Evolutionary conservation across 2,329 filamentous ascomycete species (phyloP).

Genomic region (Colletotrichum camelliae): DNA sequence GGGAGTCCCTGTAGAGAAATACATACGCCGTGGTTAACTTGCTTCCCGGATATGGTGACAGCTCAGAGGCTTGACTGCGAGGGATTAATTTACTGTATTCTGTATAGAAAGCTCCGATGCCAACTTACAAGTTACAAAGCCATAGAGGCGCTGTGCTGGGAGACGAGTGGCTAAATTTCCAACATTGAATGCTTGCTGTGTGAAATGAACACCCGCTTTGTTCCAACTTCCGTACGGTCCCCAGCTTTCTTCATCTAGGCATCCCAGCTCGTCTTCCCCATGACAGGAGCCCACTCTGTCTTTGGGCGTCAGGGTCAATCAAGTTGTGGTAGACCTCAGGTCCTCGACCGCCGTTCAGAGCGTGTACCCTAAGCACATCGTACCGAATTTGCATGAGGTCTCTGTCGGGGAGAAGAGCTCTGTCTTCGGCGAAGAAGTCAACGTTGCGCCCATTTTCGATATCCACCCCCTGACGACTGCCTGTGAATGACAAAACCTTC

Average conservation of each 20-base stretch:
- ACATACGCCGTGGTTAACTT: neutral
- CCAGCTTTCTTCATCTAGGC: neutral
- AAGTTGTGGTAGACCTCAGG: neutral
- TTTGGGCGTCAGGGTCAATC: neutral
- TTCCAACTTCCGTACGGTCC: neutral
- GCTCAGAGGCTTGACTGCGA: no score
- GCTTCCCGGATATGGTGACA: no score
- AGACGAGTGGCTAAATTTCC: fast-evolving
- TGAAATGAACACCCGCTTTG: neutral
- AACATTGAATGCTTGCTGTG: neutral
- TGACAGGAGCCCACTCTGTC: fast-evolving
- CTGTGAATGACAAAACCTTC: fast-evolving
- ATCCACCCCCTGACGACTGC: neutral
- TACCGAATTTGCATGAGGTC: neutral
- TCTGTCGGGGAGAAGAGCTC: neutral
- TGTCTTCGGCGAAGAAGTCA: neutral
- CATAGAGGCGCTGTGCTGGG: fast-evolving
- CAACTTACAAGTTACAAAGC: no score
- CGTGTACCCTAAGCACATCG: neutral
- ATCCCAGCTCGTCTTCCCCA: fast-evolving
- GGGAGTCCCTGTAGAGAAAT: neutral
- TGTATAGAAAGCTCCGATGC: no score
- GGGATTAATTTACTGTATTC: no score
- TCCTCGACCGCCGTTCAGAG: neutral
- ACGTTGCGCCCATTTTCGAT: neutral